These are phyloP conservation scores for Furcasterigmium sp. DNA, from an alignment of 2,329 filamentous ascomycete genomes.

Conservation along the genomic window DNA sequence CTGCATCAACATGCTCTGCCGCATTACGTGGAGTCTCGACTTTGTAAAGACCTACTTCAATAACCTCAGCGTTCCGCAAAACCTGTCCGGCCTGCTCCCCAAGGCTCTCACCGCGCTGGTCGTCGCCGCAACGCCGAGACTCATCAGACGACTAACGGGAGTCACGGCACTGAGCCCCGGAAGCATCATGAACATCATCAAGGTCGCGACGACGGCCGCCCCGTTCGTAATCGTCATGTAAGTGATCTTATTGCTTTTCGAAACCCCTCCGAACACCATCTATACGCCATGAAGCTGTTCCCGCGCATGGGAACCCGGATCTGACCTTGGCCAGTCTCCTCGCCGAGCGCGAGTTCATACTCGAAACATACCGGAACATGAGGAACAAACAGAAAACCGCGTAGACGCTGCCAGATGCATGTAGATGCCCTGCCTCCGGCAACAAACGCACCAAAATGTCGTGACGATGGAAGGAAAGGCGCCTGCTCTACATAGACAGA, in stretches of 20 bases:
- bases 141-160: slow-evolving; percentile 24
- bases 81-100: slow-evolving; percentile 36
- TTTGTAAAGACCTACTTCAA: slow-evolving; percentile 68
- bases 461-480: too few relatives aligned
- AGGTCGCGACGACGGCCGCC: slow-evolving; percentile 42
- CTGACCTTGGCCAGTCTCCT: slow-evolving; percentile 33
- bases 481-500: too few relatives aligned
- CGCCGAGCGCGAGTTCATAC: slow-evolving; percentile 49
- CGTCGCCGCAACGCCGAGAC: slow-evolving; percentile 36
- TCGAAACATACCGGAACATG: slow-evolving; percentile 20
- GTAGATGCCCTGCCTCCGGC: too few relatives aligned
- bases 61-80: slow-evolving; percentile 34
- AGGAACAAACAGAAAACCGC: slow-evolving; percentile 12
- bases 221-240: slow-evolving; percentile 55
- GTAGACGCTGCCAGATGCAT: too few relatives aligned
- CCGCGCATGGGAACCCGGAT: too few relatives aligned
- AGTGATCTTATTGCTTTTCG: slow-evolving; percentile 29
- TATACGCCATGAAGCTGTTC: not conserved
- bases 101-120: slow-evolving; percentile 34
- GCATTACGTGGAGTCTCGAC: slow-evolving; percentile 71
- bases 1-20: slow-evolving; percentile 79
- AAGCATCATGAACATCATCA: slow-evolving; percentile 33
- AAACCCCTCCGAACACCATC: slow-evolving; percentile 7
- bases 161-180: slow-evolving; percentile 4
- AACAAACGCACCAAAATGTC: too few relatives aligned